Base-by-base conservation (phyloP, 1,284 basidiomycete genomes). In the Sparassis latifolia region DNA sequence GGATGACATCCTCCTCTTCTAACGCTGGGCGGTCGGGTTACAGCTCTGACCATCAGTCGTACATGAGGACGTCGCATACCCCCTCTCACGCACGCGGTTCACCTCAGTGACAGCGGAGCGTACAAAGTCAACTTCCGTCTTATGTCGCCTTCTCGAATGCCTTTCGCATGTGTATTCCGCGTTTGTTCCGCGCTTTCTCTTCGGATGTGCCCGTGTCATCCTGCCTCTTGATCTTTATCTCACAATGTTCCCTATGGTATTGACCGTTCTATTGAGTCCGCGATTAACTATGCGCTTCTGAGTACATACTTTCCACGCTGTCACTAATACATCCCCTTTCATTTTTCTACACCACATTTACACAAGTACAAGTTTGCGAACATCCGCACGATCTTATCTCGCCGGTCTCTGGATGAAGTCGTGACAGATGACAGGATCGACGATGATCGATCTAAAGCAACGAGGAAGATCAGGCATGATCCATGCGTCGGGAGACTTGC, bases 31-130 rank as follows among this genome's bases (percentile, higher is more conserved):
- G 71, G 33, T 40, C 50, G 2, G 65, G 62, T 41, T 78, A 76
- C 56, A 60, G 70, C n/a, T 62, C 69, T 12, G 76, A 79, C 52
- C 78, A 79, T 45, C 79, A 79, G 58, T 82, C 80, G 29, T 83
- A 82, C 58, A 72, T 82, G 64, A 70, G 81, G 43, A 71, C 76
- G 48, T 73, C 77, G 42, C 77, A 79, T 51, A 66, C 70, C 5
- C 64, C 69, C 6, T 70, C 69, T 50, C 71, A 70, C 47, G 66
- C 62, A 5, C 66, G 70, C 10, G 67, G 66, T 3, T 73, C 73
- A n/a, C 72, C 72, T 30, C 69, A 67, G 45, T 70, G 58, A 65
- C 47, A 38, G 10, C 41, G 41, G 41, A 10, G 27, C 7, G n/a
- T 38, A 38, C 35, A 20, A 20, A 20, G 20, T 20, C 20, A 20